These are phyloP conservation scores for Conoideocrella luteorostrata DNA, from an alignment of 2,329 filamentous ascomycete species.

Conservation along the genomic window DNA sequence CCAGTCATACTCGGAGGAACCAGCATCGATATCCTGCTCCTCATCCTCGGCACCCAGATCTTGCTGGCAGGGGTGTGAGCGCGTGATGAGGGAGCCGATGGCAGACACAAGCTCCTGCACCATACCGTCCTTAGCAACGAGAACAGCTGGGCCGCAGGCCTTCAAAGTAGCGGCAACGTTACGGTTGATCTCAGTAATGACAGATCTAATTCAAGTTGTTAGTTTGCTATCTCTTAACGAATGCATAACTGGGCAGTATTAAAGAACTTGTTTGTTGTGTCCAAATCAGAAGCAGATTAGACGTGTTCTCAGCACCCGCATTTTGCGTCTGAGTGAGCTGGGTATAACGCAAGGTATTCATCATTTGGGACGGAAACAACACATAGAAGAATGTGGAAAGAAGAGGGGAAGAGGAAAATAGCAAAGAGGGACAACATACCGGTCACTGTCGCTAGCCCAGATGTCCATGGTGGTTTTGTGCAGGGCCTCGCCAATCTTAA, in stretches of 20 bases:
- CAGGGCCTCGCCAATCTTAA: conserved; percentile 80
- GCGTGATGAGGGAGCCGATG: conserved; percentile 73
- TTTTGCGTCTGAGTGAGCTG: conserved; percentile 98
- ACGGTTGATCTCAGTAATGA: conserved; percentile 92
- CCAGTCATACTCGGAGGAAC: conserved; percentile 96
- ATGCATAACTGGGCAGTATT: not conserved
- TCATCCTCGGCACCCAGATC: conserved; percentile 80
- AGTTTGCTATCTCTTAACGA: not conserved
- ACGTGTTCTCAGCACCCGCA: conserved; percentile 82
- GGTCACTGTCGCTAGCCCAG: conserved; percentile 86
- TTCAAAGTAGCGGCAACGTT: conserved; percentile 87
- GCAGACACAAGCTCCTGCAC: conserved; percentile 72
- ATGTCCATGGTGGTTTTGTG: conserved; percentile 76
- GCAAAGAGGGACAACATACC: conserved; percentile 56
- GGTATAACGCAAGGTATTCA: conserved; percentile 91
- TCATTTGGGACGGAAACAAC: conserved; percentile 50
- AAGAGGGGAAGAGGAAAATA: conserved; percentile 2
- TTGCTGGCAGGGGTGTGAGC: conserved; percentile 87
- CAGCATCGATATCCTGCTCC: conserved; percentile 62
- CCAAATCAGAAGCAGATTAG: conserved; percentile 33
- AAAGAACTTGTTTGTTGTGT: conserved; percentile 12
- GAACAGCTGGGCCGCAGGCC: conserved; percentile 79
- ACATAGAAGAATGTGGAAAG: conserved; percentile 13
- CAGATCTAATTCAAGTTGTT: conserved; percentile 50
- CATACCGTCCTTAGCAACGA: conserved; percentile 61